phyloP scores from a whole-genome alignment of 352 stramenopile species.

The Globisporangium carolinianum region DNA sequence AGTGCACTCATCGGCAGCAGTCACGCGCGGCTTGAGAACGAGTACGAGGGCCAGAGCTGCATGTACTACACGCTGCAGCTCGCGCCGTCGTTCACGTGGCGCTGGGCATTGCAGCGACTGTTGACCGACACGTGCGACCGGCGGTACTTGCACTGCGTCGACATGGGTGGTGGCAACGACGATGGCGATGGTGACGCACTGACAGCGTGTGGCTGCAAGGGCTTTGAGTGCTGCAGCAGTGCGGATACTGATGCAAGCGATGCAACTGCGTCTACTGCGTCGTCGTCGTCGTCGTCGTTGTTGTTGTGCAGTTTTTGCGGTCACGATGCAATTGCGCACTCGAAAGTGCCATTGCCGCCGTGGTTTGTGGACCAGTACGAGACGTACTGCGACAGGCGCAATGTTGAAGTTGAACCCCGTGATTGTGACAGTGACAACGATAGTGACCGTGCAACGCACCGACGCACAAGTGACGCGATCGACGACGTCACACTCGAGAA shows the following conservation, averaged over 20 bases:
- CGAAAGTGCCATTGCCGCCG: constrained; percentile 37
- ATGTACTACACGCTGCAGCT: constrained; percentile 21
- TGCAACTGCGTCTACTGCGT: constrained; percentile 29
- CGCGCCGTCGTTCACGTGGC: constrained; percentile 37
- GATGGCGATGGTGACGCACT: neutral
- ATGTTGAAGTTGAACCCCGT: neutral
- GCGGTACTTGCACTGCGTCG: constrained; percentile 11
- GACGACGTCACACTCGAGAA: constrained; percentile 14
- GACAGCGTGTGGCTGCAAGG: constrained; percentile 36
- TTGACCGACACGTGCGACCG: constrained; percentile 22
- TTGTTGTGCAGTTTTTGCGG: constrained; percentile 39
- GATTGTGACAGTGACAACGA: constrained; percentile 1
- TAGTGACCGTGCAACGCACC: neutral
- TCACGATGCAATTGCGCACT: constrained; percentile 24
- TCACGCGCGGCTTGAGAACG: constrained; percentile 36
- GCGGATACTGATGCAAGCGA: no score
- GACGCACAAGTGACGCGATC: neutral
- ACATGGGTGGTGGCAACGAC: neutral
- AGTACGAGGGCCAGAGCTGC: constrained; percentile 56
- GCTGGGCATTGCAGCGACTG: constrained; percentile 28
- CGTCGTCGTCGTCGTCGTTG: constrained; percentile 8
- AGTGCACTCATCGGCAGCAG: constrained; percentile 26
- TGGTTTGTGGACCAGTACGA: constrained; percentile 74
- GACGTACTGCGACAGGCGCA: constrained; percentile 22
- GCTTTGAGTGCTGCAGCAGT: constrained; percentile 24